phyloP scores from a whole-genome alignment of 2,329 filamentous ascomycete genomes.

The Exophiala alcalophila region DNA sequence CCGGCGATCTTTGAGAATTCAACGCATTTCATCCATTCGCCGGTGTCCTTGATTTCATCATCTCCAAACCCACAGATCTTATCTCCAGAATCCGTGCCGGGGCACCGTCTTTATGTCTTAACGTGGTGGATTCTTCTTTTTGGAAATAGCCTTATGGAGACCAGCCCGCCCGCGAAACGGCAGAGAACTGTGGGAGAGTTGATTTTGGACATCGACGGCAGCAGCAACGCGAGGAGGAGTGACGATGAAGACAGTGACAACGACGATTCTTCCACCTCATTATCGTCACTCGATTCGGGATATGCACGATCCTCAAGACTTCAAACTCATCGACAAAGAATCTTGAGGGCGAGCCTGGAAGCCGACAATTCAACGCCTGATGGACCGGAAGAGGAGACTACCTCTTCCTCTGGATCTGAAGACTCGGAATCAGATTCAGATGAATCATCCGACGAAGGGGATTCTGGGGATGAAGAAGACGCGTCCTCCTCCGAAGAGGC shows the following conservation, averaged over 20 bases:
- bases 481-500: not conserved
- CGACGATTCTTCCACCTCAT: slow-evolving; percentile 3
- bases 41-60: no score
- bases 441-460: slow-evolving; percentile 1
- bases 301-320: no score
- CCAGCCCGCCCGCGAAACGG: not conserved
- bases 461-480: not conserved
- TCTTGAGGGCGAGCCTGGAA: not conserved
- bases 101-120: no score
- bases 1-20: no score
- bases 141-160: not conserved
- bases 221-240: not conserved
- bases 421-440: slow-evolving; percentile 9
- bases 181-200: not conserved
- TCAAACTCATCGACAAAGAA: not conserved
- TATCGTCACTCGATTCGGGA: no score
- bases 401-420: slow-evolving; percentile 10
- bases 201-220: not conserved
- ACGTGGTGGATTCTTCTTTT: no score
- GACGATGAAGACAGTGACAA: slow-evolving; percentile 4
- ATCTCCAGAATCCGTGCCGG: no score
- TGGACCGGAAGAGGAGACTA: slow-evolving; percentile 9
- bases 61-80: no score
- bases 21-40: no score
- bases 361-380: no score